Evolutionary conservation across 108 stramenopile species (phyloP), one percentile per base, ranked within the genome.

Genomic region (Pseudonitzschia multiseries): DNA sequence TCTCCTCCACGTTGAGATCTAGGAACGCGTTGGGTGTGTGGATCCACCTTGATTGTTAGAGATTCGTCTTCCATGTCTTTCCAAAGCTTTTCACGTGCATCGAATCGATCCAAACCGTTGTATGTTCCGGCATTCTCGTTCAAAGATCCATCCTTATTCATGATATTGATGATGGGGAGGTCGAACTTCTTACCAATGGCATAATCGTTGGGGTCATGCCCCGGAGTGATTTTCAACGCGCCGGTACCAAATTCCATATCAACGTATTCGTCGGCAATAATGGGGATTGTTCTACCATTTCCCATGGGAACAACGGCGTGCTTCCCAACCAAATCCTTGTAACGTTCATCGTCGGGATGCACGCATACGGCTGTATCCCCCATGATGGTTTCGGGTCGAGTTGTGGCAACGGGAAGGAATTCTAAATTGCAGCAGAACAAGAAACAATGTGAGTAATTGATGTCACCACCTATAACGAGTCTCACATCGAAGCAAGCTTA

Each of bases 1-100:
- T 99, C 99, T n/a, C 99, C 99, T 54, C 98, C 97, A 36, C 99
- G 87, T 69, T 97, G 97, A 28, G 96, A 97, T 63, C 96, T 78
- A 0, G 99, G 97, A 40, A 99, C 94, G 28, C 97, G 86, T 80
- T 98, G 97, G 46, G 70, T 83, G 76, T 97, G 91, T 28, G 94
- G 87, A 42, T 92, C 85, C 20, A 78, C 83, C 78, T 96, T 95
- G 74, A 98, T 87, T 4, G 83, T 85, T 44, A 98, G 78, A 6
- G 83, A 88, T 61, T 69, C 86, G 17, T 71, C 66, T 56, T 91
- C 94, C 94, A 98, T 97, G 79, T 97, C 95, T 17, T 76, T 74
- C 97, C 97, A 98, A 51, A 97, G 72, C 67, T 81, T 71, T 61
- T 87, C 85, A 48, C 96, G 74, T 10, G 95, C 96, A 21, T 86